Evolutionary conservation across 495 filamentous ascomycete species (phyloP).

Genomic region (Tetracladium setigerum): DNA sequence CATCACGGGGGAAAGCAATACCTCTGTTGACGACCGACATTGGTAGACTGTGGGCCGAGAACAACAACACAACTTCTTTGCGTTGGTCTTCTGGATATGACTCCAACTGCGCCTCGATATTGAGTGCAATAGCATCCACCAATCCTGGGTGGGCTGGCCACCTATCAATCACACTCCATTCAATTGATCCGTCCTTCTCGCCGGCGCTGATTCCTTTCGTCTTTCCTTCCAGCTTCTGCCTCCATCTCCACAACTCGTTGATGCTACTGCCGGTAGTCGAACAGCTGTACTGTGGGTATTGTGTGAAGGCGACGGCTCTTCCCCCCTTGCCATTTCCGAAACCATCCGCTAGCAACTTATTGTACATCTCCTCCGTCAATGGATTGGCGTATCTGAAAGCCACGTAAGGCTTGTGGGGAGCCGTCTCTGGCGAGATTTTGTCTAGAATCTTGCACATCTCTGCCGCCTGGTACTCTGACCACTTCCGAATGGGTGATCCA

Average conservation of each 20-base stretch:
- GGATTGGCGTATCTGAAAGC: constrained; percentile 97
- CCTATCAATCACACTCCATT: constrained; percentile 97
- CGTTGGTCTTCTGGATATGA: constrained; percentile 76
- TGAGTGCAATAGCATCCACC: constrained; percentile 83
- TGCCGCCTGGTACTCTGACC: constrained; percentile 86
- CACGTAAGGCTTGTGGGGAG: constrained; percentile 96
- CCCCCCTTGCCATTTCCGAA: constrained; percentile 82
- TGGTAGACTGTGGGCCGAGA: constrained; percentile 91
- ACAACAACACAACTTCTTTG: constrained; percentile 75
- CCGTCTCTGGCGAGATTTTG: constrained; percentile 79
- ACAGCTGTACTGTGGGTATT: constrained; percentile 99
- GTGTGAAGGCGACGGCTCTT: constrained; percentile 92
- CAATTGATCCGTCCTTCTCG: constrained; percentile 56
- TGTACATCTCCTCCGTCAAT: constrained; percentile 89
- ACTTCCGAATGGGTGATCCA: constrained; percentile 93
- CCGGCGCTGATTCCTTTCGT: constrained; percentile 26
- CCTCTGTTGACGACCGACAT: constrained; percentile 95
- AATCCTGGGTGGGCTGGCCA: constrained; percentile 91
- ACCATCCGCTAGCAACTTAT: constrained; percentile 72
- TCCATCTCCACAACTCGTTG: constrained; percentile 97
- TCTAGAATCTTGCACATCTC: constrained; percentile 98
- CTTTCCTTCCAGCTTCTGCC: constrained; percentile 79
- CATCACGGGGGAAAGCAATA: constrained; percentile 26
- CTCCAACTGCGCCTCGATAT: constrained; percentile 74
- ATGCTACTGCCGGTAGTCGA: constrained; percentile 93